Conservation (phyloP, 2,329 filamentous ascomycete genomes). For the Massarina eburnea region DNA sequence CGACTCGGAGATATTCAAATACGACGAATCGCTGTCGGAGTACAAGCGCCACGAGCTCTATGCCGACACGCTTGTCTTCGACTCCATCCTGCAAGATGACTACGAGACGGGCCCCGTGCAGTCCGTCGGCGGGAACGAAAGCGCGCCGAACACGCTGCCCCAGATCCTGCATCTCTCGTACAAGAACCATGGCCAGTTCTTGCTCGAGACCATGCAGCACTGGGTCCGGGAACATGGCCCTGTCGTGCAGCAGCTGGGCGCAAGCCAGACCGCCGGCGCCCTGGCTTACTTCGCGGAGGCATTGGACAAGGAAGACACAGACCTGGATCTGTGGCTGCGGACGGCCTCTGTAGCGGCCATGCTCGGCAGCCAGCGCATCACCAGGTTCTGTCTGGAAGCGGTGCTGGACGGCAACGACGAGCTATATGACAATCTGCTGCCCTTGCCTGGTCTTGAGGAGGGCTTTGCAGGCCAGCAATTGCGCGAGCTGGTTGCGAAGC, state of each 20-base stretch:
- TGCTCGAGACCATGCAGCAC: conserved; percentile 72
- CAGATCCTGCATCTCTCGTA: conserved; percentile 91
- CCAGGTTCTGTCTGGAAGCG: conserved; percentile 64
- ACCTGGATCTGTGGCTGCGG: conserved; percentile 65
- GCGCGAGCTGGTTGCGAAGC: conserved; percentile 47
- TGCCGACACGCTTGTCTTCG: conserved; percentile 47
- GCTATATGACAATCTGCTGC: conserved; percentile 54
- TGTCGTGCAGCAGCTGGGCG: conserved; percentile 37
- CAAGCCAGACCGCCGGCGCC: conserved; percentile 31
- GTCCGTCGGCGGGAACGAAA: conserved; percentile 65
- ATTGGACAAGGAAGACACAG: conserved; percentile 65
- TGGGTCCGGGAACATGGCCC: conserved; percentile 39
- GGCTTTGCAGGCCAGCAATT: conserved; percentile 41
- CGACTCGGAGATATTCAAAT: conserved; percentile 89
- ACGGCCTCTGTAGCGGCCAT: conserved; percentile 60
- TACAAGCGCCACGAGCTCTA: conserved; percentile 70
- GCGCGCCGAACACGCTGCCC: conserved; percentile 75
- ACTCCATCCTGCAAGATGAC: conserved; percentile 44
- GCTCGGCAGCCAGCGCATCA: conserved; percentile 60
- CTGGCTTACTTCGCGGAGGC: conserved; percentile 62
- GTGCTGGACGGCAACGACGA: conserved; percentile 64
- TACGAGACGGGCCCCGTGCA: conserved; percentile 46
- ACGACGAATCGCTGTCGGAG: conserved; percentile 82
- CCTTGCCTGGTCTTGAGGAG: conserved; percentile 55
- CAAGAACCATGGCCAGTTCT: conserved; percentile 93